phyloP scores from a whole-genome alignment of 2,329 filamentous ascomycete genomes.

The Tolypocladium inflatum region DNA sequence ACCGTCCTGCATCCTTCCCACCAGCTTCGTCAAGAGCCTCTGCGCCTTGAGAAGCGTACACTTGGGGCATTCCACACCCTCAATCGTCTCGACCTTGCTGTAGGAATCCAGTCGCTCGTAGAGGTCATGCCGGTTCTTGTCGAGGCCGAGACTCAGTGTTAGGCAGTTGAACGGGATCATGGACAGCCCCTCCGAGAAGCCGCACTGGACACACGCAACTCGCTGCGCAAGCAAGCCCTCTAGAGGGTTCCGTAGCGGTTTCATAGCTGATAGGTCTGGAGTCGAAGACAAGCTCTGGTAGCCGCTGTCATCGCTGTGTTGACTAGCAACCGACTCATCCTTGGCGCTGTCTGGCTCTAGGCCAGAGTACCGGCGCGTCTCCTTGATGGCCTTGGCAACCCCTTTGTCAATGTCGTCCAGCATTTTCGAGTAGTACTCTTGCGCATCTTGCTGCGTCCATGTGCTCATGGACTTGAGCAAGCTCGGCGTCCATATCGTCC shows the following conservation, averaged over 20 bases:
- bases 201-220: constrained; percentile 78
- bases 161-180: constrained; percentile 92
- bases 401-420: constrained; percentile 79
- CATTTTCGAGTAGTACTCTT: constrained; percentile 92
- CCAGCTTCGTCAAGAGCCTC: constrained; percentile 35
- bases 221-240: constrained; percentile 83
- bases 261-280: constrained; percentile 27
- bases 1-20: constrained; percentile 27
- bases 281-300: constrained; percentile 37
- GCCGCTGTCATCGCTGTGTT: constrained; percentile 47
- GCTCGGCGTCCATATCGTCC: constrained; percentile 70
- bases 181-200: constrained; percentile 77
- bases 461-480: constrained; percentile 87
- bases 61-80: constrained; percentile 83
- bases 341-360: constrained; percentile 28
- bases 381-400: constrained; percentile 39
- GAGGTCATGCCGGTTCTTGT: constrained; percentile 55
- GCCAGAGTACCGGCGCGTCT: constrained; percentile 18
- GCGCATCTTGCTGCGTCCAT: constrained; percentile 93
- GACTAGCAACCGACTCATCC: constrained; percentile 34
- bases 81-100: constrained; percentile 74
- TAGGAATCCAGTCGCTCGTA: constrained; percentile 77
- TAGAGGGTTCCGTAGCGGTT: constrained; percentile 59
- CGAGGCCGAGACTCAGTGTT: constrained; percentile 68
- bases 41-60: constrained; percentile 66